Evolutionary conservation across 2,329 filamentous ascomycete genomes (phyloP).

Genomic region (Fusarium lyarnte): DNA sequence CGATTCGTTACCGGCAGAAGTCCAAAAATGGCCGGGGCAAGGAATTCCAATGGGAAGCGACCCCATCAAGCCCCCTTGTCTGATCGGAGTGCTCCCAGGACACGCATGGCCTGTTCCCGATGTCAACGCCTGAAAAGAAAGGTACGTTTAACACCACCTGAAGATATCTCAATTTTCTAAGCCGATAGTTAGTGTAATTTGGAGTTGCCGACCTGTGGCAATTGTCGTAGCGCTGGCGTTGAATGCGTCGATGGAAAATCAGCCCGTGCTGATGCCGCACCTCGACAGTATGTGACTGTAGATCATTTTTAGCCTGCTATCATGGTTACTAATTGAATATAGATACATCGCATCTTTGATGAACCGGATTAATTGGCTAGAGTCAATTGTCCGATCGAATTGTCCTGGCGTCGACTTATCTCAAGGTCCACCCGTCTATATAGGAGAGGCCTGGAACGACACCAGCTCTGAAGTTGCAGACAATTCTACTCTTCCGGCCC

Average conservation of each 20-base stretch:
- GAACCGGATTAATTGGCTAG: slow-evolving; percentile 56
- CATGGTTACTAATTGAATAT: background rate
- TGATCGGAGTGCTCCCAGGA: background rate
- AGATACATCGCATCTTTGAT: slow-evolving; percentile 51
- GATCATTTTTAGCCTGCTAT: accelerated
- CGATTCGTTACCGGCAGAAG: background rate
- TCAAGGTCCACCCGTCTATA: slow-evolving; percentile 23
- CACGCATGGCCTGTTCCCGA: slow-evolving; percentile 45
- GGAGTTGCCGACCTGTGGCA: slow-evolving; percentile 52
- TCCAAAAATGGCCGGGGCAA: slow-evolving; percentile 23
- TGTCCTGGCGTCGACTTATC: slow-evolving; percentile 56
- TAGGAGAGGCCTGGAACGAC: slow-evolving; percentile 25
- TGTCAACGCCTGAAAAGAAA: slow-evolving; percentile 62
- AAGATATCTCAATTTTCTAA: background rate
- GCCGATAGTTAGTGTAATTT: slow-evolving; percentile 54
- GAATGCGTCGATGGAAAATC: slow-evolving; percentile 57
- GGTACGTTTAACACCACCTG: slow-evolving; percentile 41
- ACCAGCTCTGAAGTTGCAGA: slow-evolving; percentile 5
- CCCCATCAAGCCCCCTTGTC: background rate
- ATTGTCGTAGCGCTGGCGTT: slow-evolving; percentile 54
- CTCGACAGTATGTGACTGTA: slow-evolving; percentile 49
- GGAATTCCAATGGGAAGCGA: background rate
- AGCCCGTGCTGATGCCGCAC: slow-evolving; percentile 50
- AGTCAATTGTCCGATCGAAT: slow-evolving; percentile 53
- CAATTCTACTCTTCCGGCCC: background rate